Percentiles rank a stretch among this genome's conserved stretches.
These are phyloP conservation scores for Paramecium bursaria DNA, from an alignment of 73 alveolate species.

Conservation along the genomic window DNA sequence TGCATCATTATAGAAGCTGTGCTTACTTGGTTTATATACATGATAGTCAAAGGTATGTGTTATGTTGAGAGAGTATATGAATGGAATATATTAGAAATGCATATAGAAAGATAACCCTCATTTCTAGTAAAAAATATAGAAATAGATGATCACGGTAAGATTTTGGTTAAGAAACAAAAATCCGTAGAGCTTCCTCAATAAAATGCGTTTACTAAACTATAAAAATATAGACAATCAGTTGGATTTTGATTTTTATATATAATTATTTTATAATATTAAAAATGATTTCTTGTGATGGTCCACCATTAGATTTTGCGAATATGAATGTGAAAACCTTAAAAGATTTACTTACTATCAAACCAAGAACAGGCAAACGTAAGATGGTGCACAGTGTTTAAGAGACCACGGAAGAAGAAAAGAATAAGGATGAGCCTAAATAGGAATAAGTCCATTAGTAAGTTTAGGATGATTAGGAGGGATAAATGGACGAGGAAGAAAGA, in stretches of 20 bases:
- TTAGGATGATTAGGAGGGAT: constrained; percentile 40
- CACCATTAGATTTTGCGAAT: constrained; percentile 56
- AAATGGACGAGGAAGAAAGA: constrained; percentile 35
- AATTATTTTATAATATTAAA: no score
- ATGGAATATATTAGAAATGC: constrained; percentile 9
- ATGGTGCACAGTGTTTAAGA: constrained; percentile 1
- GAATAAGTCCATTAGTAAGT: neutral
- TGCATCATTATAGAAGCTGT: neutral
- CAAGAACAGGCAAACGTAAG: constrained; percentile 42
- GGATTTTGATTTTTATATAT: neutral
- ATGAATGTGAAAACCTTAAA: constrained; percentile 16
- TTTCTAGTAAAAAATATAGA: constrained; percentile 10
- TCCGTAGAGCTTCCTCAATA: neutral
- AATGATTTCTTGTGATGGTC: constrained; percentile 50
- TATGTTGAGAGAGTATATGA: constrained; percentile 19
- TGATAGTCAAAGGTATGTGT: neutral
- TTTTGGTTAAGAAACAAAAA: neutral
- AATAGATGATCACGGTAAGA: constrained; percentile 8
- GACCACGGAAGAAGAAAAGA: constrained; percentile 26
- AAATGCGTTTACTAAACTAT: no score
- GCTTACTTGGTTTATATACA: constrained; percentile 23
- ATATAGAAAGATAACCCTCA: neutral
- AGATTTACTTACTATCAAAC: neutral
- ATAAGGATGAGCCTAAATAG: constrained; percentile 9
- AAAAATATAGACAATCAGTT: neutral